Evolutionary conservation across 1,139 yeast species (phyloP).

Genomic region (Taiozyma sp.): DNA sequence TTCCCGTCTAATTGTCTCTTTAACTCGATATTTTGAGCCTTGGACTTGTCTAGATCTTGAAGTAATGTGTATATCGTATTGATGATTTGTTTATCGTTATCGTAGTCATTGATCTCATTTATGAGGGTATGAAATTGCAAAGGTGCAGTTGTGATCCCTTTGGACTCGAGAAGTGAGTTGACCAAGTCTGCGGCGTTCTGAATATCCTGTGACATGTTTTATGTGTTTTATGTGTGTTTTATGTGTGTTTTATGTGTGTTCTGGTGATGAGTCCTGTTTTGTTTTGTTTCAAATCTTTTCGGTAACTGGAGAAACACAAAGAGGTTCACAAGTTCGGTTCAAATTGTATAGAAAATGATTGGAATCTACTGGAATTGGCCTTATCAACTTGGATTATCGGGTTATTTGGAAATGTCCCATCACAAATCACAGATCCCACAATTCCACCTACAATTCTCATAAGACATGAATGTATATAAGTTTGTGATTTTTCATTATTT

Average conservation of each 20-base stretch:
- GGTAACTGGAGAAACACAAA: no score
- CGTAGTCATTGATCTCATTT: not conserved
- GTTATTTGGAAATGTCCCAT: not conserved
- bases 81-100: slow-evolving; percentile 39
- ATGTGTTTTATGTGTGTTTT: not conserved
- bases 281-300: not conserved
- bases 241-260: not conserved
- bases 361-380: no score
- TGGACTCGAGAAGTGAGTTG: slow-evolving; percentile 10
- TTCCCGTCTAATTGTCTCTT: slow-evolving; percentile 26
- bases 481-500: no score
- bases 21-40: slow-evolving; percentile 27
- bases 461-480: not conserved
- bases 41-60: slow-evolving; percentile 36
- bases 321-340: no score
- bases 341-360: no score
- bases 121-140: slow-evolving; percentile 6
- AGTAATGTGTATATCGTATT: slow-evolving; percentile 40
- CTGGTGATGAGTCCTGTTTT: not conserved
- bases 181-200: slow-evolving; percentile 9
- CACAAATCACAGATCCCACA: not conserved
- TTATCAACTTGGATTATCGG: no score
- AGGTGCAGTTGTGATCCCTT: slow-evolving; percentile 5
- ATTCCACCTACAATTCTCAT: not conserved
- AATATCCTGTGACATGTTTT: not conserved